phyloP scores from a whole-genome alignment of 2,329 filamentous ascomycete species.

The Cordyceps pruinosa region DNA sequence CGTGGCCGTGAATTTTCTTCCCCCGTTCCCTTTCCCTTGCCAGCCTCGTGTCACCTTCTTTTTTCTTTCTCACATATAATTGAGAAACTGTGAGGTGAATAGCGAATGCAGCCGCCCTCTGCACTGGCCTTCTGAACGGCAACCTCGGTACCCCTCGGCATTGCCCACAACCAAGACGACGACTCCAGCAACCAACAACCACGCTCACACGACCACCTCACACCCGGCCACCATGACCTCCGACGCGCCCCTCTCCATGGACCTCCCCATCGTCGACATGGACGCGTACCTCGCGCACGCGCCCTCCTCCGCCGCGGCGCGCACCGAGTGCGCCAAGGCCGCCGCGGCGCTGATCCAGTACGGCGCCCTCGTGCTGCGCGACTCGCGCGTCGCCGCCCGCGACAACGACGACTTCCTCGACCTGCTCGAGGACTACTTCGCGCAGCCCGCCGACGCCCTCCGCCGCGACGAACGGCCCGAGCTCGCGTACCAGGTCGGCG shows the following conservation, averaged over 20 bases:
- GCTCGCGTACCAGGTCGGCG: constrained; percentile 54
- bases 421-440: constrained; percentile 59
- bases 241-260: constrained; percentile 35
- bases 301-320: constrained; percentile 35
- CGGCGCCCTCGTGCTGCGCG: constrained; percentile 53
- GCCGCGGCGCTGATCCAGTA: constrained; percentile 52
- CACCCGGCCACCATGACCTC: not conserved
- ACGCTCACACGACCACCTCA: not conserved
- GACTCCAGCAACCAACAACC: no score
- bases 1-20: not conserved
- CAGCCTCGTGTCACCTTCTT: not conserved
- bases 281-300: constrained; percentile 46
- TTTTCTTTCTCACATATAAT: not conserved
- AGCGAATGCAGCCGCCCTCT: no score
- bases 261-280: constrained; percentile 53
- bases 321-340: constrained; percentile 46
- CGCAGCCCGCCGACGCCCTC: constrained; percentile 43
- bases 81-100: not conserved
- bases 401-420: constrained; percentile 54
- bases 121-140: not conserved
- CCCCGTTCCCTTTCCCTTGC: not conserved
- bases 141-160: not conserved
- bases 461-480: constrained; percentile 48
- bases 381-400: constrained; percentile 48
- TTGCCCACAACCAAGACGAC: no score